phyloP scores from a whole-genome alignment of 352 stramenopile genomes.

The Phytophthora colocasiae region DNA sequence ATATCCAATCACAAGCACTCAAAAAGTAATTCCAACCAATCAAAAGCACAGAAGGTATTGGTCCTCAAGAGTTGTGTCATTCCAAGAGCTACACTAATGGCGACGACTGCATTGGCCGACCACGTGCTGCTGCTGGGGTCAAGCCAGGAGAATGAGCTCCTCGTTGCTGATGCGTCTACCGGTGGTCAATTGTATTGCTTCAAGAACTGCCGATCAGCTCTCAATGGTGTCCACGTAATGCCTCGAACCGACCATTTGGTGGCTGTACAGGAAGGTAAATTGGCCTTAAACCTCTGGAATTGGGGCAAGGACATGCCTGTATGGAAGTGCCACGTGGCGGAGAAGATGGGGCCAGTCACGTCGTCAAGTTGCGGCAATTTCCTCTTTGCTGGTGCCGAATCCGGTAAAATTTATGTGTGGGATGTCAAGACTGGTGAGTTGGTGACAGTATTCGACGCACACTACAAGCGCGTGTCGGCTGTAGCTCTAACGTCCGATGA shows the following conservation, averaged over 20 bases:
- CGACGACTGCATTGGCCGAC: constrained; percentile 54
- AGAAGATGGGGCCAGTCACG: constrained; percentile 70
- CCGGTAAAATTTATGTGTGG: constrained; percentile 89
- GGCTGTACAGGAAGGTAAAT: constrained; percentile 70
- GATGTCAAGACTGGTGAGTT: constrained; percentile 85
- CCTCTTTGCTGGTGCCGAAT: constrained; percentile 73
- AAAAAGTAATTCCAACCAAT: constrained; percentile 25
- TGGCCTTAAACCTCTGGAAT: constrained; percentile 67
- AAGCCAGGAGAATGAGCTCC: constrained; percentile 70
- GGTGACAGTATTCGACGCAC: constrained; percentile 81
- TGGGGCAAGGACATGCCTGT: constrained; percentile 77
- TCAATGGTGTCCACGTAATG: constrained; percentile 59
- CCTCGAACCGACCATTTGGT: constrained; percentile 76
- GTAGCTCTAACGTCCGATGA: constrained; percentile 75
- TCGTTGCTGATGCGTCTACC: constrained; percentile 64
- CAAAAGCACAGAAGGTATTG: constrained; percentile 18
- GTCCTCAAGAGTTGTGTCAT: constrained; percentile 17
- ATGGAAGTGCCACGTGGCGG: constrained; percentile 79
- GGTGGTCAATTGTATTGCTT: constrained; percentile 78
- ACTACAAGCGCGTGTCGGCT: constrained; percentile 87
- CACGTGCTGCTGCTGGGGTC: constrained; percentile 76
- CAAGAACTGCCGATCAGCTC: constrained; percentile 67
- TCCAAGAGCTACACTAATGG: constrained; percentile 37
- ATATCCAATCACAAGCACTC: constrained; percentile 28
- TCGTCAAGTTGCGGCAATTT: constrained; percentile 78